phyloP scores from a whole-genome alignment of 148 eudicot species.

The Limonium bicolor region DNA sequence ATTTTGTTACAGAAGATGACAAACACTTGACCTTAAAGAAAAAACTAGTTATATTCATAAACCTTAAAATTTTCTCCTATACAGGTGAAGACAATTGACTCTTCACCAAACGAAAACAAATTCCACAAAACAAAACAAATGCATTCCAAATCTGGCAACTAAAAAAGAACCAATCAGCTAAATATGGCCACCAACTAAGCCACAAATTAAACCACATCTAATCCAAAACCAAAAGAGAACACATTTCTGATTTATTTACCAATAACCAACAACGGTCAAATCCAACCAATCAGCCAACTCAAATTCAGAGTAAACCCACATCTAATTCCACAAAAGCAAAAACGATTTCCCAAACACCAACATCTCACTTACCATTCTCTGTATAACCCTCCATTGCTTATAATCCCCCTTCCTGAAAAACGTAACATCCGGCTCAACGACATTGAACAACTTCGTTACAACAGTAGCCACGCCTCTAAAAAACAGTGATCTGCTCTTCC shows the following conservation, averaged over 20 bases:
- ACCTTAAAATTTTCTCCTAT: not conserved
- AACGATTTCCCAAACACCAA: not conserved
- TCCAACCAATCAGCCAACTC: too few species aligned
- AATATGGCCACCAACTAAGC: too few species aligned
- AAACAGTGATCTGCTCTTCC: slow-evolving; percentile 80
- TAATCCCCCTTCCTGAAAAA: slow-evolving; percentile 96
- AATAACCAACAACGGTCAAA: too few species aligned
- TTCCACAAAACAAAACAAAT: too few species aligned
- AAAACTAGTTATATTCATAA: not conserved
- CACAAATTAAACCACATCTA: too few species aligned
- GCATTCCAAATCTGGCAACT: too few species aligned
- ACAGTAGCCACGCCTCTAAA: slow-evolving; percentile 89
- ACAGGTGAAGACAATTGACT: not conserved
- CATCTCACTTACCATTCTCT: slow-evolving; percentile 44
- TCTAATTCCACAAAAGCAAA: not conserved
- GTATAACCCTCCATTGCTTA: slow-evolving; percentile 76
- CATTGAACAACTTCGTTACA: slow-evolving; percentile 72
- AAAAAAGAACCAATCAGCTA: too few species aligned
- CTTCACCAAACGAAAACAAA: not conserved
- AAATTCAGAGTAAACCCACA: not conserved
- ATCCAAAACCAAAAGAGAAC: too few species aligned
- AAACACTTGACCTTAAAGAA: too few species aligned
- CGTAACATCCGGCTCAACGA: slow-evolving; percentile 93
- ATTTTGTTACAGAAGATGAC: too few species aligned
- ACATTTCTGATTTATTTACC: too few species aligned